phyloP scores from a whole-genome alignment of 306 rosid genomes.

The Alnus glutinosa region DNA sequence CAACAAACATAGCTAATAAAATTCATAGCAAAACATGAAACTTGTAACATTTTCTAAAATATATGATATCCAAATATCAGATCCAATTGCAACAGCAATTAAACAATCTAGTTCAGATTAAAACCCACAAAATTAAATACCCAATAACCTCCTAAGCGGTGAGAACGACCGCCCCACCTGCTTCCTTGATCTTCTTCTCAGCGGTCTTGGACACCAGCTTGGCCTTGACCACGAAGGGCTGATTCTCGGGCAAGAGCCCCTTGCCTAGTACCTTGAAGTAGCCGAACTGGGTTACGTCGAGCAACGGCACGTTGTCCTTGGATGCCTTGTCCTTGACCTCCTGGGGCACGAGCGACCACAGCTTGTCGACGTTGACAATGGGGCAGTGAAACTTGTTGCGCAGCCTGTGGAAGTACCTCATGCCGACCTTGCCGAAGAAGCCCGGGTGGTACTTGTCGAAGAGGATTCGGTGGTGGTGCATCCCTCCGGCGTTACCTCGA shows the following conservation, averaged over 20 bases:
- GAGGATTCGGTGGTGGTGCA: conserved; percentile 85
- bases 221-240: conserved; percentile 69
- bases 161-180: conserved; percentile 74
- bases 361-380: conserved; percentile 70
- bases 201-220: conserved; percentile 72
- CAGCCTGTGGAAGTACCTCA: conserved; percentile 81
- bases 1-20: not conserved
- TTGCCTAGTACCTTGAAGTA: conserved; percentile 79
- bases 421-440: conserved; percentile 73
- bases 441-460: conserved; percentile 88
- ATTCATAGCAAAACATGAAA: not conserved
- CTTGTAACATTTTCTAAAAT: conserved; percentile 6
- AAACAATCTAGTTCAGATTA: conserved; percentile 15
- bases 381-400: conserved; percentile 69
- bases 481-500: conserved; percentile 81
- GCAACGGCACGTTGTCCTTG: conserved; percentile 50
- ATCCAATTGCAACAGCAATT: conserved; percentile 12
- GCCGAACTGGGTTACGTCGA: conserved; percentile 68
- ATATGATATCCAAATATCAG: conserved; percentile 4
- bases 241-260: conserved; percentile 60
- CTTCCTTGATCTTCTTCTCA: conserved; percentile 79
- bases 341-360: conserved; percentile 70
- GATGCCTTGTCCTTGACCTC: conserved; percentile 60
- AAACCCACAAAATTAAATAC: not conserved
- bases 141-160: conserved; percentile 45